phyloP scores from a whole-genome alignment of 495 filamentous ascomycete genomes.

The Neurospora sp. region DNA sequence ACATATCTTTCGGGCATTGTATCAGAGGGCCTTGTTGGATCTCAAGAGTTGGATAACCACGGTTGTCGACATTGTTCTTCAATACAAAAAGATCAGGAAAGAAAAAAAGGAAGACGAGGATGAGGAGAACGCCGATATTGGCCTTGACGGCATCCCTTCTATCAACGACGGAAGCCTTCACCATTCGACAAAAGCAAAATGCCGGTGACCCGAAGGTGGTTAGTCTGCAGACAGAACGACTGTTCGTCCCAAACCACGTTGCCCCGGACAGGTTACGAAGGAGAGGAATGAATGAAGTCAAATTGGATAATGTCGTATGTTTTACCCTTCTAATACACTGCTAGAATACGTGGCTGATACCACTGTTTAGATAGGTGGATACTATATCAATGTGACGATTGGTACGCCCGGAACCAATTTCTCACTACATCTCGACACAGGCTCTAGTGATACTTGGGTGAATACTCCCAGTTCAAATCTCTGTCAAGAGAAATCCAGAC shows the following conservation, averaged over 20 bases:
- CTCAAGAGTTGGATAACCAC: not conserved
- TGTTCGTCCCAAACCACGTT: slow-evolving; percentile 27
- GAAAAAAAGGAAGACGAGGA: not conserved
- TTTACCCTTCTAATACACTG: not conserved
- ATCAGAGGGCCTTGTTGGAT: not conserved
- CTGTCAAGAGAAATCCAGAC: slow-evolving; percentile 36
- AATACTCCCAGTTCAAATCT: slow-evolving; percentile 57
- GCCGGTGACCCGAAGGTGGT: slow-evolving; percentile 32
- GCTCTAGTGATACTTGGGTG: slow-evolving; percentile 85
- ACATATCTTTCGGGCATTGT: not conserved
- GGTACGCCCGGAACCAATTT: slow-evolving; percentile 59
- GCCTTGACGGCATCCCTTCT: slow-evolving; percentile 14
- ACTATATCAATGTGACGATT: slow-evolving; percentile 61
- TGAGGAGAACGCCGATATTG: slow-evolving; percentile 13
- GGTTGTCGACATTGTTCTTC: not conserved
- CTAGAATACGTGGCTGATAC: not conserved
- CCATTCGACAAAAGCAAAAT: slow-evolving; percentile 10
- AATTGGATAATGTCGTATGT: slow-evolving; percentile 40
- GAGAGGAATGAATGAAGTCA: slow-evolving; percentile 29
- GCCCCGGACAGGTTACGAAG: slow-evolving; percentile 35
- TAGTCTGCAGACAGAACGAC: slow-evolving; percentile 37
- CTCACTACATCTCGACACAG: slow-evolving; percentile 68
- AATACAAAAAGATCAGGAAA: not conserved
- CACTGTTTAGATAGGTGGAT: slow-evolving; percentile 46
- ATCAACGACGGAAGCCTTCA: slow-evolving; percentile 7